A percentile compares a stretch with the other conserved stretches of the same genome.
These are phyloP conservation scores for Macrocybe gigantea DNA, from an alignment of 768 basidiomycete genomes.

Conservation along the genomic window DNA sequence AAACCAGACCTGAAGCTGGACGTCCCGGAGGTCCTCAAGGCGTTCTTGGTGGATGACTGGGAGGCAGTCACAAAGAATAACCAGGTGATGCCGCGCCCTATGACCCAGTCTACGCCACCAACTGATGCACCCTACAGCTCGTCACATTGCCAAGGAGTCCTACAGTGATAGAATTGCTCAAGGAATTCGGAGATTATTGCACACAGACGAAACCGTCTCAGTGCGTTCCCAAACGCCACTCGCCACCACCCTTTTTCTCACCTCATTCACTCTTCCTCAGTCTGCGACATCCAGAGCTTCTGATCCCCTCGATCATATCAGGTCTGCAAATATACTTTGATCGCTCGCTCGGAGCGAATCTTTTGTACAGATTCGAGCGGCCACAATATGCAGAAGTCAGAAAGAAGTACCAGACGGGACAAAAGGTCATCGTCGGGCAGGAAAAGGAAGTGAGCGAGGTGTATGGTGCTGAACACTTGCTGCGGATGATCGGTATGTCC, in stretches of 20 bases:
- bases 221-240: slow-evolving; percentile 24
- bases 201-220: slow-evolving; percentile 40
- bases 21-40: slow-evolving; percentile 87
- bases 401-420: slow-evolving; percentile 67
- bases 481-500: slow-evolving; percentile 82
- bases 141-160: slow-evolving; percentile 80
- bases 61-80: slow-evolving; percentile 93
- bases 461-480: slow-evolving; percentile 92
- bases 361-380: slow-evolving; percentile 95
- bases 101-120: neutral
- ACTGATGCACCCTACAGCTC: slow-evolving; percentile 41
- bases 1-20: slow-evolving; percentile 87
- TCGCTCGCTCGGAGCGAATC: slow-evolving; percentile 80
- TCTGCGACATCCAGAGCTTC: slow-evolving; percentile 59
- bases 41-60: slow-evolving; percentile 94
- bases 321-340: slow-evolving; percentile 93
- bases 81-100: slow-evolving; percentile 45
- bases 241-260: neutral
- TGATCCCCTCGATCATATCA: slow-evolving; percentile 76
- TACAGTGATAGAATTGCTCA: slow-evolving; percentile 68
- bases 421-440: slow-evolving; percentile 55
- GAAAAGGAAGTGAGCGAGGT: slow-evolving; percentile 86
- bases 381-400: slow-evolving; percentile 83
- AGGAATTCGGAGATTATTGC: slow-evolving; percentile 70
- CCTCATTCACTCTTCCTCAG: slow-evolving; percentile 23